phyloP scores from a whole-genome alignment of 129 eudicot species.

The Saussurea involucrata region DNA sequence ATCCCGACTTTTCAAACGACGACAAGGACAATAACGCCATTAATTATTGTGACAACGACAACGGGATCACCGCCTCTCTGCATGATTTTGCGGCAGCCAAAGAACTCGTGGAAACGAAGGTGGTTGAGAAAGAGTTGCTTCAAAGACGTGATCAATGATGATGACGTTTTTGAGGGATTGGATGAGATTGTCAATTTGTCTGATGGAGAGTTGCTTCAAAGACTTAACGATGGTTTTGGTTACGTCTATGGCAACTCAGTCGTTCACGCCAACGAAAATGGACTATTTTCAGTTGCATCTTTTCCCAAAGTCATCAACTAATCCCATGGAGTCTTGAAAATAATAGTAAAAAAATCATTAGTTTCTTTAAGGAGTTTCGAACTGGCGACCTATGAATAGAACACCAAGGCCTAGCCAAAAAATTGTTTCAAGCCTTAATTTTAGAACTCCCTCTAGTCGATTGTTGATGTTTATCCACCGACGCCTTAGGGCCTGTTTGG shows the following conservation, averaged over 20 bases:
- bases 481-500: too few relatives aligned
- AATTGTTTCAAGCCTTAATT: too few relatives aligned
- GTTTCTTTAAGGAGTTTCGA: too few relatives aligned
- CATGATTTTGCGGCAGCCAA: not conserved
- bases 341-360: too few relatives aligned
- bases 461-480: too few relatives aligned
- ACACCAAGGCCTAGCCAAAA: too few relatives aligned
- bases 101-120: not conserved
- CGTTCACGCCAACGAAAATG: not conserved
- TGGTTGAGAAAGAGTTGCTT: not conserved
- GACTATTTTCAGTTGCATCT: not conserved
- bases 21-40: not conserved
- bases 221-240: not conserved
- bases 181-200: not conserved
- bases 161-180: not conserved
- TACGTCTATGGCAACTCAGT: not conserved
- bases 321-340: too few relatives aligned
- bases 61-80: not conserved
- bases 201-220: not conserved
- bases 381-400: too few relatives aligned
- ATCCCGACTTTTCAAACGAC: not conserved
- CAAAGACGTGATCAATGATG: not conserved
- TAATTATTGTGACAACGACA: too few relatives aligned
- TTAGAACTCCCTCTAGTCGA: too few relatives aligned
- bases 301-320: not conserved